Evolutionary conservation across 345 rosid species (phyloP), one percentile per base, ranked within the genome.

Genomic region (Passiflora organensis): DNA sequence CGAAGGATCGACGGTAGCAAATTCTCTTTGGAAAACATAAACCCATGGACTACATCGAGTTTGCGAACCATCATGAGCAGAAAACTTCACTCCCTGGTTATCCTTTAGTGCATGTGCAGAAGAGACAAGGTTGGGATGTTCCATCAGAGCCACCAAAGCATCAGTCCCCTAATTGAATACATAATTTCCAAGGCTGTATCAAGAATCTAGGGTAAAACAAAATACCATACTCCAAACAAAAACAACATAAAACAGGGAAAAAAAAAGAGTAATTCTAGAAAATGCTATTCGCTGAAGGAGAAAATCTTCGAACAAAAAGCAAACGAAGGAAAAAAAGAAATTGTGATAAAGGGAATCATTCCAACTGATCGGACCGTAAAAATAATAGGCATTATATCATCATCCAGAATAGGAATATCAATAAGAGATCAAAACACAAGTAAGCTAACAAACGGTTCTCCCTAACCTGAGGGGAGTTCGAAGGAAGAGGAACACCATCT

Each of bases 21-120:
- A 87, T 69, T 91, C 98, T 63, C 87, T 72, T 72, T 91, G 98
- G 71, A 85, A 88, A 47, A 91, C 10, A 62, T 83, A 87, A 55
- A 85, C 82, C 60, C 51, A 80, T 72, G 72, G 81, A n/a, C n/a
- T n/a, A n/a, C n/a, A n/a, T n/a, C n/a, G 16, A 68, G 34, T 21
- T 51, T 2, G 55, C 8, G 8, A 55, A n/a, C n/a, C n/a, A n/a
- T n/a, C n/a, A n/a, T n/a, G n/a, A 37, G 34, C 34, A n/a, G 78
- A 60, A 24, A 82, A 65, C 32, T 48, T 79, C 55, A 43, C 59
- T 77, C 83, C 87, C 55, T 79, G 63, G 19, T 63, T 67, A 64
- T 64, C 64, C 70, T 69, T 79, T 54, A 88, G 81, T 13, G 77
- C 69, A 6, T 57, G 55, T 9, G 87, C 81, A 52, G 88, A 70